Conservation (phyloP, 148 eudicot species). For the Rhododendron vialii region DNA sequence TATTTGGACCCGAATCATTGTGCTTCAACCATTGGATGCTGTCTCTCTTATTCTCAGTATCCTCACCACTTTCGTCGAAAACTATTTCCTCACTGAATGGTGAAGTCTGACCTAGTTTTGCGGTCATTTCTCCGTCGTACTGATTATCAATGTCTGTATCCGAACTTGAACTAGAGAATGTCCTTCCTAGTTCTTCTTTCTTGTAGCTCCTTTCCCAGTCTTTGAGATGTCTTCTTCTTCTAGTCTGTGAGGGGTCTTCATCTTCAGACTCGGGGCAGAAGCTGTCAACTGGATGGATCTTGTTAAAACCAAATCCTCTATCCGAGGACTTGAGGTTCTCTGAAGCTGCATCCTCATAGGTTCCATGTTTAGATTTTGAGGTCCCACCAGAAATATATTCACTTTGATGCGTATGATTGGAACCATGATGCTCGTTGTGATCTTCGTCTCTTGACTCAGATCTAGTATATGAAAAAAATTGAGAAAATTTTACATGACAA, state of each 20-base stretch:
- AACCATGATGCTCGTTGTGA: slow-evolving; percentile 17
- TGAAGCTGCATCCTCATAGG: slow-evolving; percentile 4
- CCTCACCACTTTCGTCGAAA: slow-evolving; percentile 6
- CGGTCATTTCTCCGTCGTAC: not conserved
- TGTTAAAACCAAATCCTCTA: not conserved
- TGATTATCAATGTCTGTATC: not conserved
- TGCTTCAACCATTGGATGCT: slow-evolving; percentile 1
- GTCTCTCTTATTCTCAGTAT: not conserved
- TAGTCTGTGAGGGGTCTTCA: not conserved
- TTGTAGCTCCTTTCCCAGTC: not conserved
- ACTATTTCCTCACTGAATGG: not conserved
- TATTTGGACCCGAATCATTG: not conserved
- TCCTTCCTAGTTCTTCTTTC: not conserved
- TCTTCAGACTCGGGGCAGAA: slow-evolving; percentile 8
- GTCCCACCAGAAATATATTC: not conserved
- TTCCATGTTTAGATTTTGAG: slow-evolving; percentile 1
- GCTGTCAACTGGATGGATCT: slow-evolving; percentile 1
- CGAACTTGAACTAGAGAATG: slow-evolving; percentile 12
- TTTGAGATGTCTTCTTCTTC: not conserved
- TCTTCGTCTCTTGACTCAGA: slow-evolving; percentile 29
- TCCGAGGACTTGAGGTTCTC: not conserved
- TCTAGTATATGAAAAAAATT: slow-evolving; percentile 1
- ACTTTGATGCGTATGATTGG: not conserved
- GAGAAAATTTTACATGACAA: too few species aligned
- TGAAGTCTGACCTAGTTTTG: not conserved